Evolutionary conservation across 805 yeast genomes (phyloP).

Genomic region (Lachancea waltii): DNA sequence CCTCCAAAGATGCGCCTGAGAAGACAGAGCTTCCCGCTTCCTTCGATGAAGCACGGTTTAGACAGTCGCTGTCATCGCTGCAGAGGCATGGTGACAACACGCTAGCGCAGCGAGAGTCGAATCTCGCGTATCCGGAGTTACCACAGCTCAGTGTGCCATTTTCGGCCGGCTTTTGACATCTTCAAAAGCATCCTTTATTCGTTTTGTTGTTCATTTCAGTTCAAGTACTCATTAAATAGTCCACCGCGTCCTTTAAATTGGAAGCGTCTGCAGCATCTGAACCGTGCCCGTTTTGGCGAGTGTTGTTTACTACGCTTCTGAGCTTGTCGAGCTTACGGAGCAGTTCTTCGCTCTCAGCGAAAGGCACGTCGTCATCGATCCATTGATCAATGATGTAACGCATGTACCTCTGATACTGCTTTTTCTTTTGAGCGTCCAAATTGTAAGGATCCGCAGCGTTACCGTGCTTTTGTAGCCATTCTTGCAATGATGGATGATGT

Average conservation of each 20-base stretch:
- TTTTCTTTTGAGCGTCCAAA: constrained; percentile 2
- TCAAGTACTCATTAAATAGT: constrained; percentile 7
- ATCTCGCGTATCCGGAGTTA: constrained; percentile 24
- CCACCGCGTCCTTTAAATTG: constrained; percentile 5
- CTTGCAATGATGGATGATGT: constrained; percentile 1
- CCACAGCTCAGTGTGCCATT: constrained; percentile 15
- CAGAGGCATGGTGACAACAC: constrained; percentile 1
- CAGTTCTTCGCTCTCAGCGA: constrained; percentile 4
- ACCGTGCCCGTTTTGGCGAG: neutral
- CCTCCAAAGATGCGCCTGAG: constrained; percentile 3
- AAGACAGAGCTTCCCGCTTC: constrained; percentile 16
- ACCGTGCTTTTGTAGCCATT: constrained; percentile 6
- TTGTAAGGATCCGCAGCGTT: neutral
- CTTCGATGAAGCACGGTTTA: constrained; percentile 26
- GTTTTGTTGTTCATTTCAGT: too few species aligned
- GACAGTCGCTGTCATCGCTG: constrained; percentile 18
- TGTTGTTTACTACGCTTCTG: neutral
- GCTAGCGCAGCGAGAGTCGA: constrained; percentile 1
- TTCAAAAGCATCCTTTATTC: too few species aligned
- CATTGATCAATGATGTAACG: constrained; percentile 4
- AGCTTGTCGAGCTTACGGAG: constrained; percentile 5
- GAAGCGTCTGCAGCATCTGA: constrained; percentile 1
- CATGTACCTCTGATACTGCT: constrained; percentile 7
- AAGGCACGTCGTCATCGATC: constrained; percentile 6
- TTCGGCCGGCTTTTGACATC: constrained; percentile 1